These are phyloP conservation scores for Fusarium albosuccineum DNA, from an alignment of 2,329 filamentous ascomycete species.

Conservation along the genomic window DNA sequence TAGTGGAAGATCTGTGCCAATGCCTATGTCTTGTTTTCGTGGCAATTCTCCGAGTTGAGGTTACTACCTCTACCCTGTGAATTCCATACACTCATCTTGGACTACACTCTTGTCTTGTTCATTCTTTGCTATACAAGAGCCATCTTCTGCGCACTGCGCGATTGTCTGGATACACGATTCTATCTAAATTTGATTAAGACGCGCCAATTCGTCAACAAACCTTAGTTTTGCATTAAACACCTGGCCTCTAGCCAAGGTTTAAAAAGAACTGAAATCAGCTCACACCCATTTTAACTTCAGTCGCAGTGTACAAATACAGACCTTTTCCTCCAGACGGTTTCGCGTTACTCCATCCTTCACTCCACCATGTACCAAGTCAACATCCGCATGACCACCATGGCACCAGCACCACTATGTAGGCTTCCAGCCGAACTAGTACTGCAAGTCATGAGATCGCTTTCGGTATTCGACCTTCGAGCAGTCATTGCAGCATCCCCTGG, in stretches of 20 bases:
- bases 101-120: no score
- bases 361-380: conserved; percentile 4
- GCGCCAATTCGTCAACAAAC: background rate
- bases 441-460: conserved; percentile 12
- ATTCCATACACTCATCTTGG: no score
- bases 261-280: conserved; percentile 5
- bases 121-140: no score
- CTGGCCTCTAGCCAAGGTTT: background rate
- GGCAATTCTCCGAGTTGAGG: no score
- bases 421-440: conserved; percentile 15
- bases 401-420: conserved; percentile 6
- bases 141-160: no score
- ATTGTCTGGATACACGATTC: no score
- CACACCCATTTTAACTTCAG: conserved; percentile 6
- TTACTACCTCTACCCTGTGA: no score
- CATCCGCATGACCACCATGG: conserved; percentile 3
- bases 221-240: background rate
- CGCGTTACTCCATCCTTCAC: background rate
- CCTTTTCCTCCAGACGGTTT: background rate
- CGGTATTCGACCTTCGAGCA: conserved; percentile 7
- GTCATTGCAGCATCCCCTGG: conserved; percentile 6
- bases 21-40: no score
- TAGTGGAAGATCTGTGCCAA: no score
- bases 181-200: no score
- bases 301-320: conserved; percentile 1